Evolutionary conservation across 108 stramenopile species (phyloP).

Genomic region (Pseudonitzschia delicatissima): DNA sequence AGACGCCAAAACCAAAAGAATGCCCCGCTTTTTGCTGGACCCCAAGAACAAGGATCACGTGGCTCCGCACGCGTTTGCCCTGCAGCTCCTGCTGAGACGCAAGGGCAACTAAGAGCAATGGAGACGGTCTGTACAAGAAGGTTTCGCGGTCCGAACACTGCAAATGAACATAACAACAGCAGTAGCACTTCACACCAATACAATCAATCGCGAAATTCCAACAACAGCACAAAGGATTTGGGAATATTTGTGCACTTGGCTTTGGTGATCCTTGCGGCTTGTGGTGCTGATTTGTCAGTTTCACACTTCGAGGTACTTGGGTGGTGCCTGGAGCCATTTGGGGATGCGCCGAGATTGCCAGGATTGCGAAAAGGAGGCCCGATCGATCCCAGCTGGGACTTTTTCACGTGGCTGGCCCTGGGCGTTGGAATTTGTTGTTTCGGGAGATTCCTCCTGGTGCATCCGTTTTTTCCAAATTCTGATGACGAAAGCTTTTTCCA

Average conservation of each 20-base stretch:
- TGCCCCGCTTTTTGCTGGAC: constrained; percentile 2
- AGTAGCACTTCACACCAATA: no score
- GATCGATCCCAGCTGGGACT: neutral
- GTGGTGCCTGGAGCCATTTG: neutral
- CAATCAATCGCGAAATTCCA: neutral
- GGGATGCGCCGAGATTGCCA: neutral
- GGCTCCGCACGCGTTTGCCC: neutral
- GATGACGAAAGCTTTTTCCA: no score
- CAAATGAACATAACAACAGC: no score
- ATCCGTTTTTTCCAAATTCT: neutral
- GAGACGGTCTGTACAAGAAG: neutral
- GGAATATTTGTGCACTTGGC: neutral
- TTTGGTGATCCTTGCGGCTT: neutral
- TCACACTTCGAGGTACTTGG: neutral
- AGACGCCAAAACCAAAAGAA: neutral
- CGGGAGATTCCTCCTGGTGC: neutral
- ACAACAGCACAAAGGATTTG: neutral
- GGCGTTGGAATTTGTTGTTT: neutral
- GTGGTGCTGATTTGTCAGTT: neutral
- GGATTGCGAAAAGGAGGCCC: neutral
- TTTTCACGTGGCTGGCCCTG: neutral
- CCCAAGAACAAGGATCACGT: neutral
- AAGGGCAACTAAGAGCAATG: neutral
- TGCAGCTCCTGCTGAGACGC: neutral
- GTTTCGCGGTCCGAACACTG: no score